Conservation (phyloP, 805 yeast species). For the Ogataea dorogensis region DNA sequence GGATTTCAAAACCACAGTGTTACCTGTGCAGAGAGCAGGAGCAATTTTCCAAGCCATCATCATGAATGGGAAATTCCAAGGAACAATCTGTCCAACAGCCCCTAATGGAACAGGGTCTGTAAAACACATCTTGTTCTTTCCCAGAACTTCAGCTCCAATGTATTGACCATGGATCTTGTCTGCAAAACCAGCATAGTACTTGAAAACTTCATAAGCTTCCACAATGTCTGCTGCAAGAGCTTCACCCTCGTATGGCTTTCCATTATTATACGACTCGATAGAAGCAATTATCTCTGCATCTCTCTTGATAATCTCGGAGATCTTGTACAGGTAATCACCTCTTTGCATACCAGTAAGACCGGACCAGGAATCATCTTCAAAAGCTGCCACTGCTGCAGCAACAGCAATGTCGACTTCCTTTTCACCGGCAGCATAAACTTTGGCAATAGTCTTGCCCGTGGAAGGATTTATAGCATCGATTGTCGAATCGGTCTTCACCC, state of each 20-base stretch:
- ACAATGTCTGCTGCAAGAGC: slow-evolving; percentile 39
- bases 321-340: slow-evolving; percentile 49
- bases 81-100: slow-evolving; percentile 77
- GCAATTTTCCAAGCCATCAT: slow-evolving; percentile 79
- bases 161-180: slow-evolving; percentile 71
- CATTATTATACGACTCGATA: slow-evolving; percentile 57
- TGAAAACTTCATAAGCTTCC: slow-evolving; percentile 42
- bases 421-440: slow-evolving; percentile 55
- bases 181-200: slow-evolving; percentile 76
- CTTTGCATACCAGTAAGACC: slow-evolving; percentile 49
- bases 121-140: slow-evolving; percentile 46
- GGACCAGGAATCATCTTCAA: slow-evolving; percentile 46
- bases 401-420: slow-evolving; percentile 69
- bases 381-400: slow-evolving; percentile 62
- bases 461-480: slow-evolving; percentile 32
- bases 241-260: slow-evolving; percentile 51
- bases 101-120: slow-evolving; percentile 62
- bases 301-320: slow-evolving; percentile 50
- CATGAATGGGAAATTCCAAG: slow-evolving; percentile 81
- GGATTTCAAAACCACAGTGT: slow-evolving; percentile 67
- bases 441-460: slow-evolving; percentile 59
- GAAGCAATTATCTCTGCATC: slow-evolving; percentile 50
- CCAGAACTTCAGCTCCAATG: slow-evolving; percentile 36
- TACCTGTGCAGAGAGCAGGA: slow-evolving; percentile 75
- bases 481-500: slow-evolving; percentile 30